Base-by-base conservation (phyloP, 164 flowering plant species). In the Protea cynaroides region DNA sequence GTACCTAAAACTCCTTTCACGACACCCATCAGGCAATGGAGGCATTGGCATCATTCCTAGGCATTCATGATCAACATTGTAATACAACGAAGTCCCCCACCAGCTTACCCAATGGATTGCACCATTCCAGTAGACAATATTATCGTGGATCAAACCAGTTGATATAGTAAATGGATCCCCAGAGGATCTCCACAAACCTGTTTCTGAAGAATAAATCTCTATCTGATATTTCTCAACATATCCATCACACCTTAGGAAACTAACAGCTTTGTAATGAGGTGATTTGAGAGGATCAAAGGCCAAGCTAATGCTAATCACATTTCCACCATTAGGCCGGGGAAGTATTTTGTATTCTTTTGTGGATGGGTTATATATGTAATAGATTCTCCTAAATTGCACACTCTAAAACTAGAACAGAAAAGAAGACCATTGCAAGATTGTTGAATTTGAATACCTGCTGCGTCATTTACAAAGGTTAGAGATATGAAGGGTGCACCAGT, bases 41-140 rank as follows among this genome's bases (percentile, higher is more conserved):
- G 63, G 70, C 57, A 25, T 6, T 6, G 70, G 72, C 67, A 70
- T 60, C 23, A 0, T n/a, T 11, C 29, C 17, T 0, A 61, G 4
- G 0, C 9, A 0, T 46, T 69, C 60, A 47, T 49, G 21, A 8
- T 59, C 65, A 5, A 70, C 46, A 44, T 72, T 61, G 44, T 65
- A 78, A 25, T n/a, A 65, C 14, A 70, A 7, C 0, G 61, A 34
- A 50, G 17, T 14, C 14, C 63, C 71, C 8, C 13, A 11, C 0
- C 17, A 8, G 13, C 67, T 29, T 8, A 69, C 8, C 81, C 81
- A 78, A 34, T 75, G 69, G 18, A 75, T 21, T 0, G 75, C 65
- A 6, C 71, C 75, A 56, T 75, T 78, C 72, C 76, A 78, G 19
- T 61, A 75, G 5, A 75, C 73, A 5, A 69, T 76, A 1, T 14